phyloP scores from a whole-genome alignment of 352 stramenopile species.

The Globisporangium parvum region DNA sequence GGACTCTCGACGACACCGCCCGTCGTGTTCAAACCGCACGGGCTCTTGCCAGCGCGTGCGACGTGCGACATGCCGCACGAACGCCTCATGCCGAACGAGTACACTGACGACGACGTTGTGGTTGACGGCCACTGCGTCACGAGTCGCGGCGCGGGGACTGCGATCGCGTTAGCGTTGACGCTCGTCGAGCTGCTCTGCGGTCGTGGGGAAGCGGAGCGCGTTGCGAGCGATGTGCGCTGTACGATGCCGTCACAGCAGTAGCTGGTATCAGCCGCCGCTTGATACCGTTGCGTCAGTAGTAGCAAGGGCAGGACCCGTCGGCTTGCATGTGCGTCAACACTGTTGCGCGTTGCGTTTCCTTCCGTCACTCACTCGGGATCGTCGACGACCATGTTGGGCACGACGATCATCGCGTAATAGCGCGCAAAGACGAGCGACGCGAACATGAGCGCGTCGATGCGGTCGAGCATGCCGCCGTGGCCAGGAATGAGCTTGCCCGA shows the following conservation, averaged over 20 bases:
- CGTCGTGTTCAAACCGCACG: slow-evolving; percentile 36
- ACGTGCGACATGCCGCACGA: slow-evolving; percentile 44
- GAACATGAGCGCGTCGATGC: slow-evolving; percentile 95
- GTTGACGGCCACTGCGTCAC: slow-evolving; percentile 53
- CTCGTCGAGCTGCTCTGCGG: slow-evolving; percentile 54
- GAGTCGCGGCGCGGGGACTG: slow-evolving; percentile 43
- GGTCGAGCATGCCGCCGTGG: slow-evolving; percentile 94
- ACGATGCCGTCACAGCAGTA: slow-evolving; percentile 6
- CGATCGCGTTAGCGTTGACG: slow-evolving; percentile 43
- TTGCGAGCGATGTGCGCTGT: slow-evolving; percentile 35
- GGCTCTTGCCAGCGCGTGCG: slow-evolving; percentile 34
- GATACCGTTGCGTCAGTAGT: too few species aligned
- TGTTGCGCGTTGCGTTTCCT: too few species aligned
- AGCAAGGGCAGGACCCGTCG: too few species aligned
- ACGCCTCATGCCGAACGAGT: slow-evolving; percentile 36
- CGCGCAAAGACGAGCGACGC: slow-evolving; percentile 55
- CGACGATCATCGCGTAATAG: slow-evolving; percentile 50
- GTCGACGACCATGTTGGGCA: not conserved
- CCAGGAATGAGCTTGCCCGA: slow-evolving; percentile 94
- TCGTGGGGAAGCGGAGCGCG: slow-evolving; percentile 24
- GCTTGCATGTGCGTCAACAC: too few species aligned
- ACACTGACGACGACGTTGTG: slow-evolving; percentile 48
- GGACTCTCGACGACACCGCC: slow-evolving; percentile 42
- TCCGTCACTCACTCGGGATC: too few species aligned
- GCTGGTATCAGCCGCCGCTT: too few species aligned